A percentile compares a stretch with the other conserved stretches of the same genome.
Evolutionary conservation across 495 filamentous ascomycete genomes (phyloP).

Genomic region (Aspergillus egyptiacus): DNA sequence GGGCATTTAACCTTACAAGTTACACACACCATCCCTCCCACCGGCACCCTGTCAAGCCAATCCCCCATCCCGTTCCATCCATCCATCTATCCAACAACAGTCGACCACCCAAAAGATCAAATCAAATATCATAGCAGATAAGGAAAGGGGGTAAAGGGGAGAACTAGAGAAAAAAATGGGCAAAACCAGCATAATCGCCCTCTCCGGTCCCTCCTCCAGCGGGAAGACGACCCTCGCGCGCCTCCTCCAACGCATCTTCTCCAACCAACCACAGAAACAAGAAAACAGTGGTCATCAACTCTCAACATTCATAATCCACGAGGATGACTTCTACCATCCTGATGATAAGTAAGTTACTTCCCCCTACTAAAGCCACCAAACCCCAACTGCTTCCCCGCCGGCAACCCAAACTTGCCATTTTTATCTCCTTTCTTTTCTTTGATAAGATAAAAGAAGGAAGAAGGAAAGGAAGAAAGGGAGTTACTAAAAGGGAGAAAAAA

Average conservation of each 20-base stretch:
- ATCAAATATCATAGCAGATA: no score
- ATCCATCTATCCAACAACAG: background rate
- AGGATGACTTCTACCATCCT: slow-evolving; percentile 86
- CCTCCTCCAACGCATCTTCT: slow-evolving; percentile 65
- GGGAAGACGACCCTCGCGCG: slow-evolving; percentile 78
- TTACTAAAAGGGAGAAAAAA: slow-evolving; percentile 4
- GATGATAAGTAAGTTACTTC: slow-evolving; percentile 55
- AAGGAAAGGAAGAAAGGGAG: background rate
- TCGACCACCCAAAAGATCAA: no score
- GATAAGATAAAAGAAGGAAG: background rate
- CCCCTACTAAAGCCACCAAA: background rate
- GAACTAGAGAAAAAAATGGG: slow-evolving; percentile 9
- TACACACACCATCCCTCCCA: no score
- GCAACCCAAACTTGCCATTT: no score
- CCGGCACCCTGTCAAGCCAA: no score
- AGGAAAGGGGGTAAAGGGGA: no score
- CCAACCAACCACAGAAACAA: slow-evolving; percentile 7
- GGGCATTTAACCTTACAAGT: no score
- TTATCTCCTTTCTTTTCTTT: no score
- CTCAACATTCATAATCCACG: slow-evolving; percentile 70
- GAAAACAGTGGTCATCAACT: slow-evolving; percentile 7
- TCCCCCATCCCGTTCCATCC: background rate
- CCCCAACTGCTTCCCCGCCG: background rate
- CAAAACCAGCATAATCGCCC: slow-evolving; percentile 47
- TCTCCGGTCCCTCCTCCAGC: slow-evolving; percentile 70